phyloP scores from a whole-genome alignment of 2,329 filamentous ascomycete species.

The Tolypocladium guangdongense region DNA sequence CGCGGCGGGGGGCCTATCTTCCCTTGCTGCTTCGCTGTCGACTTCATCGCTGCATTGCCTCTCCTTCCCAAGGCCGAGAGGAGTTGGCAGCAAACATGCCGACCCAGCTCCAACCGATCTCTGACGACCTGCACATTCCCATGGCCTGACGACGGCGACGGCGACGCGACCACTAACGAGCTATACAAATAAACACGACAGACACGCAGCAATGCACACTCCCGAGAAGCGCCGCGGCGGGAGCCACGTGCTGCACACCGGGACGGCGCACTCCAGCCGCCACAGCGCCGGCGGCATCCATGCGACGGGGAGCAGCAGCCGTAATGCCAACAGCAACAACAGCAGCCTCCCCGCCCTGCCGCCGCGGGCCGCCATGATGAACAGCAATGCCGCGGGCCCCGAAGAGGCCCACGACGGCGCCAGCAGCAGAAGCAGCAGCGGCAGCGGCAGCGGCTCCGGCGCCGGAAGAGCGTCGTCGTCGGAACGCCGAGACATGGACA shows the following conservation, averaged over 20 bases:
- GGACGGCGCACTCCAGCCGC: slow-evolving; percentile 8
- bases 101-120: slow-evolving; percentile 10
- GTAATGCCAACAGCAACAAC: slow-evolving; percentile 12
- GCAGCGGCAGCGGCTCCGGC: slow-evolving; percentile 6
- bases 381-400: slow-evolving; percentile 9
- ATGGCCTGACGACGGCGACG: slow-evolving; percentile 7
- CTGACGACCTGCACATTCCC: slow-evolving; percentile 11
- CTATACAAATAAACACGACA: background rate
- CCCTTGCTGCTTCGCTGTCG: background rate
- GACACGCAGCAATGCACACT: slow-evolving; percentile 21
- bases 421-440: slow-evolving; percentile 2
- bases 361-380: slow-evolving; percentile 17
- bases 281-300: slow-evolving; percentile 14
- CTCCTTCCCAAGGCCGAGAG: background rate
- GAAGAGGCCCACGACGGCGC: slow-evolving; percentile 14
- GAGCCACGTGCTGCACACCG: slow-evolving; percentile 12
- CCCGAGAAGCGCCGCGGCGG: slow-evolving; percentile 34
- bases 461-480: slow-evolving; percentile 20
- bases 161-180: slow-evolving; percentile 1
- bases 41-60: background rate
- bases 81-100: slow-evolving; percentile 15
- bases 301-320: background rate
- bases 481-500: slow-evolving; percentile 20
- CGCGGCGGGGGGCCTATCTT: background rate
- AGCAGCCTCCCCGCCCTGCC: slow-evolving; percentile 18